These are phyloP conservation scores for Leptodontidium sp. DNA, from an alignment of 2,329 filamentous ascomycete species.

Conservation along the genomic window DNA sequence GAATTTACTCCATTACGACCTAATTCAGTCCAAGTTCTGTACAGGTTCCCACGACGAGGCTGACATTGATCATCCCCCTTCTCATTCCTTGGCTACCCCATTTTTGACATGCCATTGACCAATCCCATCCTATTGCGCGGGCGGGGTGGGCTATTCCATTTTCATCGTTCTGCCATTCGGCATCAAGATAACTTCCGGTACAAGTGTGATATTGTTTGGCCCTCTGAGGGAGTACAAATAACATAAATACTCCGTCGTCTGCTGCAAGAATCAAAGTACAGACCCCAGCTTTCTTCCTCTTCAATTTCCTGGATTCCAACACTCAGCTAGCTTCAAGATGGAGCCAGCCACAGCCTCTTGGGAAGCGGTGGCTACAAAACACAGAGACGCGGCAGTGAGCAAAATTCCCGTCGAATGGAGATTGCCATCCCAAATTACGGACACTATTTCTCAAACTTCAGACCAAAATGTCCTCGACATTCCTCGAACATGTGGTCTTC, in stretches of 20 bases:
- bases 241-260: no score
- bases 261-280: no score
- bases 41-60: neutral
- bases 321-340: neutral
- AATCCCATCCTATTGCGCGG: neutral
- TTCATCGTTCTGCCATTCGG: no score
- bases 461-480: constrained; percentile 16
- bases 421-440: constrained; percentile 1
- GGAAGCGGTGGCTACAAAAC: neutral
- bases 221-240: no score
- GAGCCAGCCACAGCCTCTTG: neutral
- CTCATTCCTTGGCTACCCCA: neutral
- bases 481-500: constrained; percentile 20
- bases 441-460: neutral
- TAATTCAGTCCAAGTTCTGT: no score
- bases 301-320: no score
- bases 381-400: constrained; percentile 10
- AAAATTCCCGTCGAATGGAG: constrained; percentile 7
- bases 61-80: neutral
- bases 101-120: neutral
- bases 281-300: no score
- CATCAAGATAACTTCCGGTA: no score
- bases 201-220: no score
- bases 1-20: neutral
- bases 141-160: no score